phyloP scores from a whole-genome alignment of 768 basidiomycete genomes.

The Hydnum rufescens region DNA sequence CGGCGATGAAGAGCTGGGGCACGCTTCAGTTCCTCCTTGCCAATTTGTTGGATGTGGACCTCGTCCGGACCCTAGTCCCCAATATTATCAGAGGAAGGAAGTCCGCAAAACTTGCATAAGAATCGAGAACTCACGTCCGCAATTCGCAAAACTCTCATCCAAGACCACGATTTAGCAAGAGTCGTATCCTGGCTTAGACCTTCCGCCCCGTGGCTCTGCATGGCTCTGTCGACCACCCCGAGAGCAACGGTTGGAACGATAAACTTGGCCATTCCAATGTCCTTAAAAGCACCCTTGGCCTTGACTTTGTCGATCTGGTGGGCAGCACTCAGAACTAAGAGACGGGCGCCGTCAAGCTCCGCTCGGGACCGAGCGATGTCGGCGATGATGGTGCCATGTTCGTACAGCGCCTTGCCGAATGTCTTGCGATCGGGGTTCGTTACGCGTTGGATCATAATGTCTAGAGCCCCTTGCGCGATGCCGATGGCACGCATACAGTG shows the following conservation, averaged over 20 bases:
- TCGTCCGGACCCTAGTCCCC: conserved; percentile 21
- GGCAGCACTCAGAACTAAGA: conserved; percentile 85
- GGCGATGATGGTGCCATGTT: conserved; percentile 87
- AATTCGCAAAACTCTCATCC: conserved; percentile 67
- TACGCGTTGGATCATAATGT: conserved; percentile 74
- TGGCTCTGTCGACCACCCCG: conserved; percentile 79
- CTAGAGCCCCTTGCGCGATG: conserved; percentile 62
- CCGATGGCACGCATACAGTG: conserved; percentile 98
- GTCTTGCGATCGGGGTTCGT: conserved; percentile 86
- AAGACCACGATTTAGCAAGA: conserved; percentile 59
- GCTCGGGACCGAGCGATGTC: conserved; percentile 86
- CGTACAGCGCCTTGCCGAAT: conserved; percentile 77
- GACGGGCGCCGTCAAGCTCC: conserved; percentile 72
- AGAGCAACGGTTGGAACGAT: conserved; percentile 85
- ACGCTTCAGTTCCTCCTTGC: conserved; percentile 69
- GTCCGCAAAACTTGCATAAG: background rate
- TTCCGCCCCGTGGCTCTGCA: conserved; percentile 93
- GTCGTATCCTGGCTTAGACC: conserved; percentile 80
- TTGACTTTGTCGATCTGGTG: conserved; percentile 77
- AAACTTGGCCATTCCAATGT: conserved; percentile 98
- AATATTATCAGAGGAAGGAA: conserved; percentile 5
- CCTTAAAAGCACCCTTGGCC: conserved; percentile 90
- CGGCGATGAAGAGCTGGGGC: conserved; percentile 40
- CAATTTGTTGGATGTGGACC: conserved; percentile 93
- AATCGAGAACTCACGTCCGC: conserved; percentile 44